Evolutionary conservation across 345 rosid species (phyloP), one percentile per base, ranked within the genome.

Genomic region (Diplotaxis tenuifolia): DNA sequence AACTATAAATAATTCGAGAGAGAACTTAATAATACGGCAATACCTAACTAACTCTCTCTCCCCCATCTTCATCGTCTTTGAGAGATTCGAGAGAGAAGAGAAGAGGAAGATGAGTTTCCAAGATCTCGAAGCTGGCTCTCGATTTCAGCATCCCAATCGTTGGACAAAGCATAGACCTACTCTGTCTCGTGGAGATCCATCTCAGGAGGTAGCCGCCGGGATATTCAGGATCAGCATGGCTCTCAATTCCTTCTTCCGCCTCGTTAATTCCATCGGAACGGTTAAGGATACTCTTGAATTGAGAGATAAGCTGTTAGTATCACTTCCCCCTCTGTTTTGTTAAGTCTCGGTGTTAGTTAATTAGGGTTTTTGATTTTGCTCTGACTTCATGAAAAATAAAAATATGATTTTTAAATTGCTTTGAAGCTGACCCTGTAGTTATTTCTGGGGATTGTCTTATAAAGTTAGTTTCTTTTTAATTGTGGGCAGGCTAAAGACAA

Each of bases 191-290:
- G 70, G 80, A 16, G 83, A 87, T 16, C 78, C 86, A 2, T 83
- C 95, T 25, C 95, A 83, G 72, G 86, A 86, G 7, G 90, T 89
- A n/a, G 92, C 91, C 10, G 84, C 92, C 22, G 89, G 89, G 10
- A 84, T 91, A 68, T 91, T 91, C 82, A 83, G 84, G 78, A 84
- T 87, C 64, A 84, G 86, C 78, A 91, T 90, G 4, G 91, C 93
- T 45, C 79, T 91, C 40, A 81, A 80, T 69, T 79, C 86, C 72
- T 87, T 89, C 75, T 75, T 75, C 70, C 95, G 89, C 28, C 97
- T 89, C 75, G 87, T 89, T 73, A 82, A 83, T 81, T 82, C 91
- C 34, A 87, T 91, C 18, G 93, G 93, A 31, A 87, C 95, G 40
- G 84, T 87, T 3, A 91, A 84, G 53, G 97, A 91, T 70, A 91